Evolutionary conservation across 306 rosid species (phyloP).

Genomic region (Castanea sativa): DNA sequence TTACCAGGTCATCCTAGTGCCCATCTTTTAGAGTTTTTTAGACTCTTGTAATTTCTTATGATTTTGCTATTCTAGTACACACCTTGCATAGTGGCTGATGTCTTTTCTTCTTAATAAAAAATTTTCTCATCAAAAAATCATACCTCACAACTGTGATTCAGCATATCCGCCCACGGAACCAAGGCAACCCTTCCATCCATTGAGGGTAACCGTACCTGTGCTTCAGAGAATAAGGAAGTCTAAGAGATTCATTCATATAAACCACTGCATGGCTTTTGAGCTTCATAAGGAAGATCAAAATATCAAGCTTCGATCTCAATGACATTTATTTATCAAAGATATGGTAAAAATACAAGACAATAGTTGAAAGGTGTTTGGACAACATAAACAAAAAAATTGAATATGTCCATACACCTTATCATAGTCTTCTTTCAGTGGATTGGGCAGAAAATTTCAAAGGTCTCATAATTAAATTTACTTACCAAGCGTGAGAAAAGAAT

Average conservation of each 20-base stretch:
- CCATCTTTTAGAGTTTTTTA: no score
- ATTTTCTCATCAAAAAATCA: neutral
- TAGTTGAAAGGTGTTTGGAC: neutral
- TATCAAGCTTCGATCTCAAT: neutral
- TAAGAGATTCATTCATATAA: constrained; percentile 3
- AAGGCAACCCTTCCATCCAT: constrained; percentile 85
- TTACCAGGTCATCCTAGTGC: no score
- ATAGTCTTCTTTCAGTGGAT: neutral
- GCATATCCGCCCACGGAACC: constrained; percentile 99
- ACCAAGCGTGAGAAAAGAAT: constrained; percentile 98
- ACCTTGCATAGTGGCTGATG: no score
- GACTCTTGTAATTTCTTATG: no score
- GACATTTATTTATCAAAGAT: neutral
- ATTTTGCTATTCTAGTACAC: no score
- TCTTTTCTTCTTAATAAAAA: no score
- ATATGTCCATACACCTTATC: neutral
- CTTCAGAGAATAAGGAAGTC: constrained; percentile 18
- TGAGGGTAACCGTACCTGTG: constrained; percentile 90
- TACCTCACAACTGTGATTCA: constrained; percentile 94
- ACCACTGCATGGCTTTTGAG: neutral
- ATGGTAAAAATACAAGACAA: constrained; percentile 1
- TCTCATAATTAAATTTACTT: constrained; percentile 34
- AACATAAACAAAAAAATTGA: neutral
- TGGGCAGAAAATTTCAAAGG: constrained; percentile 11
- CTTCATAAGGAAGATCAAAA: constrained; percentile 4